Base-by-base conservation (phyloP, 257 asterid species). In the Haberlea rhodopensis region DNA sequence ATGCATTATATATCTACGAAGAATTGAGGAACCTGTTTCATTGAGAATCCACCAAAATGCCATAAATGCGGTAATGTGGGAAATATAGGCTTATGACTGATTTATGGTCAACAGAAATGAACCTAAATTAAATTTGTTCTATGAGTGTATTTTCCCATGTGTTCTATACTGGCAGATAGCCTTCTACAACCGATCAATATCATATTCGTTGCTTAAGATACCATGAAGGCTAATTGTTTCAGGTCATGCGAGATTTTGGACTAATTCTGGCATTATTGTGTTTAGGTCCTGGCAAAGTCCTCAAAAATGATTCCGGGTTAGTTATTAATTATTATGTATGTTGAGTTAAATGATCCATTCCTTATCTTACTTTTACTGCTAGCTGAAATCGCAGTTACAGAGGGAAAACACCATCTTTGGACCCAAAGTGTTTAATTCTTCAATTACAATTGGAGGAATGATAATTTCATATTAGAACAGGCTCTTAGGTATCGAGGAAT, bases 301-400 rank as follows among this genome's bases (percentile, higher is more conserved):
- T 89, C 96, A 27, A 89, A 87, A 87, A 87, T 89, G 96, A 87
- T 87, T 78, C 95, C 95, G 70, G 95, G 96, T 89, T 71, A 74
- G 94, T 31, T 32, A n/a, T 67, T 64, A 48, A 68, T 63, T 60
- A n/a, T 15, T 69, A 6, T 49, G 26, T 6, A 15, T 25, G 16
- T 22, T 10, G 21, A 23, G 13, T 24, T 16, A 51, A 27, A 21
- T 24, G 3, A 4, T 40, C 20, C 37, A 19, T 27, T 37, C 49
- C 7, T 13, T 21, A 58, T 19, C 18, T 55, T 56, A 15, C 48
- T 60, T 0, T 51, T 2, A 18, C 18, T 21, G 51, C 40, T 23
- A 55, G 22, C 45, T 4, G 43, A 40, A 26, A 27, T 57, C 26
- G 5, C 8, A 15, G 20, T 34, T 26, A 34, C 48, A 21, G 37